Percentiles rank a stretch among this genome's conserved stretches.
phyloP scores from a whole-genome alignment of 805 yeast species.

The Wickerhamomyces bisporus region DNA sequence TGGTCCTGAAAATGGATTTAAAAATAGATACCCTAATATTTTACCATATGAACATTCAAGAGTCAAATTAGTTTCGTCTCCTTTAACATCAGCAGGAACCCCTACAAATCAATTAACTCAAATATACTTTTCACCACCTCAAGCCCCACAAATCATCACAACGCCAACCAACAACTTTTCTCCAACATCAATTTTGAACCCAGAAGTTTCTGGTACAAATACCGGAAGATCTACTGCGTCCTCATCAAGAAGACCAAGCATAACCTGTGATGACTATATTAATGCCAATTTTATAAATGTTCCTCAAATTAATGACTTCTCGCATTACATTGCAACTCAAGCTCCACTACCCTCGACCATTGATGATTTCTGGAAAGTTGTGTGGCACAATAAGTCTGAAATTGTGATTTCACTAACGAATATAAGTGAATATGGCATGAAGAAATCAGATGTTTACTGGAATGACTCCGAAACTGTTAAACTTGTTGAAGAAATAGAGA shows the following conservation, averaged over 20 bases:
- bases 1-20: constrained; percentile 27
- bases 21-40: constrained; percentile 83
- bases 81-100: constrained; percentile 16
- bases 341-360: constrained; percentile 79
- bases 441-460: constrained; percentile 88
- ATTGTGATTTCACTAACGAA: constrained; percentile 74
- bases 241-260: background rate
- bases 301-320: constrained; percentile 33
- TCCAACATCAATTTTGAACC: background rate
- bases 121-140: no score
- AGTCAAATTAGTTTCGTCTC: constrained; percentile 42
- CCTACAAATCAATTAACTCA: constrained; percentile 7
- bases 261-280: constrained; percentile 51
- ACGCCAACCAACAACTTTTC: constrained; percentile 24
- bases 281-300: constrained; percentile 73
- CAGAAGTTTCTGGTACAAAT: background rate
- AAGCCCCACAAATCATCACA: background rate
- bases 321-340: constrained; percentile 75
- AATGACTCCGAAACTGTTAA: constrained; percentile 40
- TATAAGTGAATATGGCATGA: constrained; percentile 65
- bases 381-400: constrained; percentile 57
- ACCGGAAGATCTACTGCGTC: background rate
- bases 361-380: constrained; percentile 88
- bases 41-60: constrained; percentile 82
- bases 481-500: constrained; percentile 24